Evolutionary conservation across 805 yeast genomes (phyloP), one percentile per base, ranked within the genome.

Genomic region (Pichia cabralensis): DNA sequence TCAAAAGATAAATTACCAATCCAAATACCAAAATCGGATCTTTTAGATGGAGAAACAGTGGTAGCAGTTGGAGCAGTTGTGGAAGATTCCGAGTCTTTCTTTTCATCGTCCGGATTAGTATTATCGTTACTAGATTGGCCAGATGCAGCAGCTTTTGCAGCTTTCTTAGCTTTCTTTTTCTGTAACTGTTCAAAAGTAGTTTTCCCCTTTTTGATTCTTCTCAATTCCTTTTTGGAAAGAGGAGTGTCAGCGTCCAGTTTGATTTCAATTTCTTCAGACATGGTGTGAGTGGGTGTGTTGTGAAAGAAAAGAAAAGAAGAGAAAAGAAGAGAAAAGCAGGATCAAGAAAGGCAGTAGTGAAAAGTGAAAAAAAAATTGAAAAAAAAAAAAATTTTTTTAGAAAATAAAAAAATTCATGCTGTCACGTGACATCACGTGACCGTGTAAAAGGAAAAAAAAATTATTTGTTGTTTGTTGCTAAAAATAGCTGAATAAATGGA

Each of bases 1-100:
- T 83, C 92, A 49, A 80, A 92, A 0, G 95, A 69, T 43, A 92
- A 60, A 54, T 92, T 92, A 28, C 98, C 98, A 30, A 92, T 72
- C 98, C 98, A 92, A 23, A 86, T 92, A 29, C 94, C 94, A 48
- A 61, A 71, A 35, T 68, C 72, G 5, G 78, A 68, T 50, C 65
- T 65, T 62, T 22, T 50, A 51, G 31, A 30, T 12, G 31, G 24
- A 17, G 26, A 25, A 26, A 11, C 30, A 10, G 32, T 22, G 2
- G 30, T 6, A 3, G 22, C 9, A 4, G 24, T 8, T 5, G 52
- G 37, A 41, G 37, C 35, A 2, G 43, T 39, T 14, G 39, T 34
- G 29, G 45, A 55, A n/a, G 48, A 52, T 14, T 49, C 60, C 19
- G 50, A 48, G 3, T 55, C 31, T 9, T 22, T 15, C 5, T 10